Percentiles rank a stretch among this genome's conserved stretches.
These are phyloP conservation scores for Sisymbrium altissimum DNA, from an alignment of 345 rosid species.

Conservation along the genomic window DNA sequence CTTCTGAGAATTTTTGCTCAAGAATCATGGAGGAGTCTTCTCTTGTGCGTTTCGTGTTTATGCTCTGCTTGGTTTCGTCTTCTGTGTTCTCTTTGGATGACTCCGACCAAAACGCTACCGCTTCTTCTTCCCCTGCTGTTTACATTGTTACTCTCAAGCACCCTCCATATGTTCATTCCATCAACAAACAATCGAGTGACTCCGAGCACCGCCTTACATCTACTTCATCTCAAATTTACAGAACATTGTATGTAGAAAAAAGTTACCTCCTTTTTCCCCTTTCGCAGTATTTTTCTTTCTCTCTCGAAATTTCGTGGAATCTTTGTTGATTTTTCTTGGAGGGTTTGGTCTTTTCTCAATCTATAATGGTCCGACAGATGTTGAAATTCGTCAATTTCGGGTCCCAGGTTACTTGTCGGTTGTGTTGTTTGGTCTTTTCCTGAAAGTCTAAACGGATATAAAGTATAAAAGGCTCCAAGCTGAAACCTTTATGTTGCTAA, in stretches of 20 bases:
- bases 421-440: conserved; percentile 26
- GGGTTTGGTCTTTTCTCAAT: conserved; percentile 13
- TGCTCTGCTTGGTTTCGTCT: conserved; percentile 37
- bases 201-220: conserved; percentile 36
- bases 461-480: conserved; percentile 13
- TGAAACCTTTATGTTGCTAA: conserved; percentile 32
- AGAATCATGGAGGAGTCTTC: conserved; percentile 24
- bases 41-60: conserved; percentile 18
- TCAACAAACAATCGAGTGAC: conserved; percentile 24
- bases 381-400: conserved; percentile 22
- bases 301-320: conserved; percentile 8
- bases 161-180: conserved; percentile 47
- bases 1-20: conserved; percentile 26
- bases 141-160: conserved; percentile 78
- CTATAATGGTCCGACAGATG: neutral
- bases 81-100: conserved; percentile 28
- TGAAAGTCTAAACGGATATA: conserved; percentile 13
- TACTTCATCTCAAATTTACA: conserved; percentile 35
- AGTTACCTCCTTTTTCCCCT: neutral
- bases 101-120: conserved; percentile 40
- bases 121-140: conserved; percentile 58
- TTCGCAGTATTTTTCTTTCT: neutral
- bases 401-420: conserved; percentile 29
- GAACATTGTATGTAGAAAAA: conserved; percentile 43
- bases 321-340: neutral